Evolutionary conservation across 2,329 filamentous ascomycete species (phyloP), one percentile per base, ranked within the genome.

Genomic region (Penicillium concentricum): DNA sequence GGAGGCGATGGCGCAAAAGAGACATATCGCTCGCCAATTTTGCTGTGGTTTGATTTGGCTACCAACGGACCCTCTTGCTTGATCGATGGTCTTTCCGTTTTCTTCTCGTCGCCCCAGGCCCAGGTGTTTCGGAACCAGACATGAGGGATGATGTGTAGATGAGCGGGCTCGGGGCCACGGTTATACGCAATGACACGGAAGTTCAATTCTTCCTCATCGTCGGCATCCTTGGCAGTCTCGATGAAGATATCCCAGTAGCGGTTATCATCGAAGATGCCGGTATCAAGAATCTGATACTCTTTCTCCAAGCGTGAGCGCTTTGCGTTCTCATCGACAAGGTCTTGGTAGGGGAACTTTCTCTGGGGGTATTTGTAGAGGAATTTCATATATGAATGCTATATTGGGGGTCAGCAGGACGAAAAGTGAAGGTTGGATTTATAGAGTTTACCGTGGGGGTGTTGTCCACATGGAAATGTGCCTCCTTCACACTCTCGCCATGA

Each of bases 121-220:
- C 94, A 97, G 3, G 92, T 97, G 74, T 97, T 97, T 62, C 93
- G 87, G 80, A 97, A 97, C 91, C 92, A 97, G 51, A 96, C 86
- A 59, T 97, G 94, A 9, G 93, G 93, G 42, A 97, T 80, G 68
- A 97, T 96, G 75, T 97, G 94, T 53, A 97, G 79, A 22, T 92
- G 92, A 15, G 94, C 93, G 15, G 91, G 86, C 51, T 97, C 91
- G 7, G 91, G 90, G 16, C 94, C 93, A 66, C 94, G 86, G 72
- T 97, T 97, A 88, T 94, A 97, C 43, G 92, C 93, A 12, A 93
- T 97, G 43, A 97, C 89, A 68, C 94, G 90, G 79, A 97, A 97
- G 30, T 96, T 81, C 13, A 97, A 80, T 77, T 97, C 91, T 28
- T 97, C 92, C 22, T 91, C 88, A 67, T 97, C 89, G 60, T 96